Conservation (phyloP, 305 asterid species). For the Fraxinus nigra region DNA sequence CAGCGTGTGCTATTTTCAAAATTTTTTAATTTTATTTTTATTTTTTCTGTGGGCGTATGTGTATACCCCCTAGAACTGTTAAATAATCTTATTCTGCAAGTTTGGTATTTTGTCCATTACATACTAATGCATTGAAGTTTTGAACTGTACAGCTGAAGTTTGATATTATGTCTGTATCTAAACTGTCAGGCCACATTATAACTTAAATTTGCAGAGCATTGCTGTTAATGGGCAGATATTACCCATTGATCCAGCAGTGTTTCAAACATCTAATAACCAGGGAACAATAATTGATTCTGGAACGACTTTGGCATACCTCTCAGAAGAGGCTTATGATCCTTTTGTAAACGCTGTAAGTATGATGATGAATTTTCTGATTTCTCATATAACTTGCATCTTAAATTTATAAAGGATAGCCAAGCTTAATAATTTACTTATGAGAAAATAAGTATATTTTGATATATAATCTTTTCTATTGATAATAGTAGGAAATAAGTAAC, state of each 20-base stretch:
- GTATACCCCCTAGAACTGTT: too few species aligned
- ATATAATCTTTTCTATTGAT: background rate
- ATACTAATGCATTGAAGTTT: background rate
- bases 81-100: too few species aligned
- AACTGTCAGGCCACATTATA: slow-evolving; percentile 51
- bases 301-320: slow-evolving; percentile 57
- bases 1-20: background rate
- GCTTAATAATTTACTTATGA: background rate
- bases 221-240: slow-evolving; percentile 47
- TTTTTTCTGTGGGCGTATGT: too few species aligned
- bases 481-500: background rate
- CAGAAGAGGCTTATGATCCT: slow-evolving; percentile 52
- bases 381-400: background rate
- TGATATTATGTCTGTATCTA: slow-evolving; percentile 1
- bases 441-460: background rate
- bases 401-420: background rate
- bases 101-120: background rate
- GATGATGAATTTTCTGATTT: background rate
- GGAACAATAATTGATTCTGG: slow-evolving; percentile 66
- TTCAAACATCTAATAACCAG: slow-evolving; percentile 36
- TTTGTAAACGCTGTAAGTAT: slow-evolving; percentile 38
- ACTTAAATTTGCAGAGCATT: slow-evolving; percentile 49
- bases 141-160: background rate
- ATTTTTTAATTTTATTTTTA: background rate
- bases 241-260: slow-evolving; percentile 42